These are phyloP conservation scores for Mycena vitilis DNA, from an alignment of 768 basidiomycete genomes.

Conservation along the genomic window DNA sequence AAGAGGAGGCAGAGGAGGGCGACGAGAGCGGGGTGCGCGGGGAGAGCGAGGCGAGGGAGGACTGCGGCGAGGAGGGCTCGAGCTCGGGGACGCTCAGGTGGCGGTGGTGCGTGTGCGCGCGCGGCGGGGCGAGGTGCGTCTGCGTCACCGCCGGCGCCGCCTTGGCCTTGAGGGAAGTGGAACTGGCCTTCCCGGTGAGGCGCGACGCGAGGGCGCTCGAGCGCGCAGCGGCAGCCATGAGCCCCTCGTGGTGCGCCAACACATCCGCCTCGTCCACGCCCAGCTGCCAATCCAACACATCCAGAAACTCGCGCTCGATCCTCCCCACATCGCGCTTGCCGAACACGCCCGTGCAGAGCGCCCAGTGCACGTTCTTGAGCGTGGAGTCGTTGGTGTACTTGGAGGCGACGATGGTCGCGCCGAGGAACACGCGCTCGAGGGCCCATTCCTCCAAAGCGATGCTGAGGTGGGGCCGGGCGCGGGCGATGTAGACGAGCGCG, in stretches of 20 bases:
- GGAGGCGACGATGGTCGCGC: slow-evolving; percentile 87
- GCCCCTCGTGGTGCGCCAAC: slow-evolving; percentile 60
- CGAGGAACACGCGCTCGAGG: slow-evolving; percentile 90
- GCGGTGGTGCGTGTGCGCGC: not conserved
- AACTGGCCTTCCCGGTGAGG: not conserved
- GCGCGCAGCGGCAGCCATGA: not conserved
- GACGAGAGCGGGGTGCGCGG: slow-evolving; percentile 17
- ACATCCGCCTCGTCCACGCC: slow-evolving; percentile 73
- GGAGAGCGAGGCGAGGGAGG: slow-evolving; percentile 12
- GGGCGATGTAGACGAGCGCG: slow-evolving; percentile 79
- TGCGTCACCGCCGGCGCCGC: too few species aligned
- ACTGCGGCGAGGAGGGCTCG: slow-evolving; percentile 14
- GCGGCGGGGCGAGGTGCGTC: not conserved
- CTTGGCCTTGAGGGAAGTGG: not conserved
- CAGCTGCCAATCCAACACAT: slow-evolving; percentile 83
- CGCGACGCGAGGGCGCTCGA: not conserved
- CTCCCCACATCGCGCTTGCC: slow-evolving; percentile 84
- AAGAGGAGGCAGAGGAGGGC: not conserved
- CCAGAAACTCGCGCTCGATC: slow-evolving; percentile 85
- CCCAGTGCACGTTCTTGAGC: slow-evolving; percentile 93
- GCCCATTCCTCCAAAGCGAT: slow-evolving; percentile 90
- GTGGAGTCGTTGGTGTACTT: slow-evolving; percentile 94
- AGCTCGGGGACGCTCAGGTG: slow-evolving; percentile 12
- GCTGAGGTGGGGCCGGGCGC: slow-evolving; percentile 82
- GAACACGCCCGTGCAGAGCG: slow-evolving; percentile 84